Evolutionary conservation across 495 filamentous ascomycete genomes (phyloP), one percentile per base, ranked within the genome.

Genomic region (Talaromyces liani): DNA sequence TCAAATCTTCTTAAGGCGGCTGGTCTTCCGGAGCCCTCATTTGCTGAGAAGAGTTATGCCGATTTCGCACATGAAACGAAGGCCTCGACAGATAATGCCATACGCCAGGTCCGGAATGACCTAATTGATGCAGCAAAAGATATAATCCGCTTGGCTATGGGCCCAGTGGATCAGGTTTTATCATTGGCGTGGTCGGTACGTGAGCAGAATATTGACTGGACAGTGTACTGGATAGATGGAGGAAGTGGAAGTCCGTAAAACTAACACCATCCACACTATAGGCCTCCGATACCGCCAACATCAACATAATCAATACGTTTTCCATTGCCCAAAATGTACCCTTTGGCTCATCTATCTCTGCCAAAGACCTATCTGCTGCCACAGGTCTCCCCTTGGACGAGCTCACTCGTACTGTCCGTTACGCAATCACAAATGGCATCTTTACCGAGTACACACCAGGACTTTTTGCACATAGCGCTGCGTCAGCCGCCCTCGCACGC

Each of bases 261-360:
- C 25, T 27, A 31, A 25, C 22, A 27, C n/a, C 24, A 58, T n/a
- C 49, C 12, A 36, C 58, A 53, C 55, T 45, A 60, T 62, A 60
- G 34, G 55, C 27, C 27, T 47, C 58, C 41, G 64, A 65, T 34
- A 27, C 64, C 49, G 58, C 64, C n/a, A 65, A 65, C 33, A 41
- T 65, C 5, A 45, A 45, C 25, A 55, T 63, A 0, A 22, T 45
- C 18, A 57, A 57, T 5, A 58, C 36, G 33, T 70, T 72, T 60
- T 66, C 64, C n/a, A 66, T 76, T 9, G 71, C 73, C 0, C 67
- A 73, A 58, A 64, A 64, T n/a, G 72, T 76, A 5, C 74, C 74
- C 12, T 39, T 69, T 0, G 55, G 61, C 1, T 69, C 63, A 14
- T 59, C 57, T 36, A 73, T 75, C 60, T 65, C 67, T 2, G 54